Conservation (phyloP, 345 rosid genomes). For the Linum trigynum region DNA sequence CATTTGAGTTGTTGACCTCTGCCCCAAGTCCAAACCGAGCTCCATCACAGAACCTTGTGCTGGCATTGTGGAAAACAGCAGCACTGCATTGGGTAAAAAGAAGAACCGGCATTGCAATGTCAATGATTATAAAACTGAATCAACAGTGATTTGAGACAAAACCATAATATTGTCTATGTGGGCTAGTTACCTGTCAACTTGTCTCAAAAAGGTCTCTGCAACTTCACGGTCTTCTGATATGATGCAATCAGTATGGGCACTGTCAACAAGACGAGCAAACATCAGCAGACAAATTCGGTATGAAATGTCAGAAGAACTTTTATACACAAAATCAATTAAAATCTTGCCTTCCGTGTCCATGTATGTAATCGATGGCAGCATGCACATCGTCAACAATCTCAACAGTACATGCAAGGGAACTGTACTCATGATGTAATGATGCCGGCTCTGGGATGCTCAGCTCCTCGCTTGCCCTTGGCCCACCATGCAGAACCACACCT, state of each 20-base stretch:
- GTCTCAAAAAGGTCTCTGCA: constrained; percentile 66
- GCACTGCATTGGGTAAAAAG: constrained; percentile 38
- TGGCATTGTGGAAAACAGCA: constrained; percentile 97
- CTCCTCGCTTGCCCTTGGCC: constrained; percentile 56
- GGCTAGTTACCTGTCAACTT: constrained; percentile 67
- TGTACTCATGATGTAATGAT: constrained; percentile 75
- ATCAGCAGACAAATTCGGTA: not conserved
- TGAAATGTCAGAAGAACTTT: not conserved
- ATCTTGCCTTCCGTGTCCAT: constrained; percentile 76
- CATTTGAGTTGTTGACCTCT: constrained; percentile 44
- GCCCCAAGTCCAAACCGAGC: constrained; percentile 97
- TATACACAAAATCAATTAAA: not conserved
- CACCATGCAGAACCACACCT: constrained; percentile 80
- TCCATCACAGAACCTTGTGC: constrained; percentile 96
- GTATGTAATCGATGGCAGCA: constrained; percentile 80
- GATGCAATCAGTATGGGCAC: constrained; percentile 94
- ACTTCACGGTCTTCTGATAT: constrained; percentile 60
- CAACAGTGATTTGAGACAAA: not conserved
- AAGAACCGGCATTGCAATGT: not conserved
- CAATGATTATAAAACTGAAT: not conserved
- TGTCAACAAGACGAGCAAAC: constrained; percentile 26
- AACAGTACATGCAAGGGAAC: constrained; percentile 69
- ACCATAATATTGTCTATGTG: not conserved
- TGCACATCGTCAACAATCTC: constrained; percentile 82
- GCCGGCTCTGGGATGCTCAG: constrained; percentile 51